Evolutionary conservation across 78 protist species (phyloP).

Genomic region (Polysphondylium violaceum): DNA sequence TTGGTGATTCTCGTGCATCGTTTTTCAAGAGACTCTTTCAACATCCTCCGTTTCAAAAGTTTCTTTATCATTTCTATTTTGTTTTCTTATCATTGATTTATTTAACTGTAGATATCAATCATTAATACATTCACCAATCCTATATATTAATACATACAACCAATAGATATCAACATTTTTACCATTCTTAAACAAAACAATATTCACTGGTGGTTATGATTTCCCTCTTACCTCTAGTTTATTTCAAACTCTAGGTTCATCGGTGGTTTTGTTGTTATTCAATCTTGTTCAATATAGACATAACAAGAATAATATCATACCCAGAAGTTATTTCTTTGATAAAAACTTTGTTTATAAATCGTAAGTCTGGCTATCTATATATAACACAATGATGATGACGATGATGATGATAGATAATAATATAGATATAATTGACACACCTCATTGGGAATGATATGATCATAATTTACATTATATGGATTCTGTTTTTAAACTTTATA

Average conservation of each 20-base stretch:
- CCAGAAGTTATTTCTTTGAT: slow-evolving; percentile 62
- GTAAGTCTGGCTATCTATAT: background rate
- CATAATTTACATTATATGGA: too few species aligned
- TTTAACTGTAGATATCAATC: slow-evolving; percentile 10
- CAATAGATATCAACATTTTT: slow-evolving; percentile 10
- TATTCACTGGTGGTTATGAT: slow-evolving; percentile 8
- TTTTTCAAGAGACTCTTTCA: too few species aligned
- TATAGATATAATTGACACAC: too few species aligned
- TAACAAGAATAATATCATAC: slow-evolving; percentile 19
- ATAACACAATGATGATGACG: background rate
- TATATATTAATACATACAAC: background rate
- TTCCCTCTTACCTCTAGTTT: slow-evolving; percentile 59
- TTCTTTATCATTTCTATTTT: background rate
- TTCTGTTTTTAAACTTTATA: too few species aligned
- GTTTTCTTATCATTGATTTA: slow-evolving; percentile 15
- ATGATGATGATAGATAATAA: background rate
- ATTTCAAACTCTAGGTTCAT: slow-evolving; percentile 51
- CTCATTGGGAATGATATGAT: too few species aligned
- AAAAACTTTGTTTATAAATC: slow-evolving; percentile 33
- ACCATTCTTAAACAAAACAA: slow-evolving; percentile 48
- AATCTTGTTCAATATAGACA: slow-evolving; percentile 33
- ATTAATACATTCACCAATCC: background rate
- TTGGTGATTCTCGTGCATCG: too few species aligned
- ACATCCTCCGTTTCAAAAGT: background rate
- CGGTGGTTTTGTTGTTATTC: slow-evolving; percentile 7